Evolutionary conservation across 345 rosid species (phyloP).

Genomic region (Citrus inodora): DNA sequence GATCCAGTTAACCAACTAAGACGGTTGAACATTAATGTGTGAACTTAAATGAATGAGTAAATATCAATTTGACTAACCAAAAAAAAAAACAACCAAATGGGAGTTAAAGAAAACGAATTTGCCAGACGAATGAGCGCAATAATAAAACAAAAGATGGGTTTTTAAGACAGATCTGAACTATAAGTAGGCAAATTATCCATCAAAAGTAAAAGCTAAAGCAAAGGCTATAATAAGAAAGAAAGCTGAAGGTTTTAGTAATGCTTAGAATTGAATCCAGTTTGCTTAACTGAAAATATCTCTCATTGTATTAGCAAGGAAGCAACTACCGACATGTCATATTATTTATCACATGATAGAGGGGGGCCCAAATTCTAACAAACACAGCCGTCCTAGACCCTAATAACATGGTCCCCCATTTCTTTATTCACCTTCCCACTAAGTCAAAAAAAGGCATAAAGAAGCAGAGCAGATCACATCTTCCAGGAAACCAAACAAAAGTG

Average conservation of each 20-base stretch:
- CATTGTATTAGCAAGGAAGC: background rate
- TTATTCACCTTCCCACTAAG: background rate
- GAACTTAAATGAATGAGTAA: background rate
- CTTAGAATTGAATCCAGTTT: background rate
- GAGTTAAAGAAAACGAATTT: background rate
- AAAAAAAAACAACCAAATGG: background rate
- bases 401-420: background rate
- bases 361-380: constrained; percentile 29
- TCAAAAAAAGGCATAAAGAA: constrained; percentile 16
- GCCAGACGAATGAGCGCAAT: background rate
- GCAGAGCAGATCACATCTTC: no score
- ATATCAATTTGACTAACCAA: background rate
- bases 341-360: constrained; percentile 42
- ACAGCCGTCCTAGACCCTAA: constrained; percentile 8
- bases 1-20: background rate
- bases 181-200: background rate
- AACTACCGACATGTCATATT: constrained; percentile 5
- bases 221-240: no score
- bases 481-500: background rate
- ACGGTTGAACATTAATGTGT: background rate
- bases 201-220: background rate
- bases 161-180: constrained; percentile 13
- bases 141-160: background rate
- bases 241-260: background rate
- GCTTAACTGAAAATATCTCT: no score